Percentiles rank a stretch among this genome's conserved stretches.
Conservation (phyloP, 441 rosid genomes). For the Jatropha podagrica region DNA sequence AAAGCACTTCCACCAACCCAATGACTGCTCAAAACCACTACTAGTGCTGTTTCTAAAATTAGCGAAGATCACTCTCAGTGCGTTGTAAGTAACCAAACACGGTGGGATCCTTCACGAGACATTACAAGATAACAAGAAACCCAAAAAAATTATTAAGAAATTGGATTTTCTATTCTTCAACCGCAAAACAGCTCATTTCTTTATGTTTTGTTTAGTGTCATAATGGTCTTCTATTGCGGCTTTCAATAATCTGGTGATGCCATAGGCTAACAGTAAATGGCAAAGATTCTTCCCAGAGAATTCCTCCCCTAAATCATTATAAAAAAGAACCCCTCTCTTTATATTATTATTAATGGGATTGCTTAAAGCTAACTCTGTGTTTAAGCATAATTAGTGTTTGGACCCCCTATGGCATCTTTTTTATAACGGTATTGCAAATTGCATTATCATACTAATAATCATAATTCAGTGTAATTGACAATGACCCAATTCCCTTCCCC, state of each 20-base stretch:
- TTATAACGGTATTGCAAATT: neutral
- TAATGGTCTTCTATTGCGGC: neutral
- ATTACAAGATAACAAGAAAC: neutral
- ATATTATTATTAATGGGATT: neutral
- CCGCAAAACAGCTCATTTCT: neutral
- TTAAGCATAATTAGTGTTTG: neutral
- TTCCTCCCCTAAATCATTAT: neutral
- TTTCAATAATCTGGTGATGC: conserved; percentile 3
- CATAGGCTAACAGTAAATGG: neutral
- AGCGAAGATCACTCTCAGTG: conserved; percentile 3
- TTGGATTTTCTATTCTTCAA: conserved; percentile 11
- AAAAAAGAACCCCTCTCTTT: neutral
- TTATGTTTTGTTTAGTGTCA: neutral
- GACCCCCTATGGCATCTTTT: conserved; percentile 10
- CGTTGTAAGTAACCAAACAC: neutral
- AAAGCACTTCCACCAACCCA: too few relatives aligned
- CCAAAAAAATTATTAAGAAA: neutral
- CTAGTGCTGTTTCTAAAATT: neutral
- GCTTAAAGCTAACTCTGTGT: neutral
- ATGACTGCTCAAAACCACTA: neutral
- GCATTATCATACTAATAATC: neutral
- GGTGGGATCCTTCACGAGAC: neutral
- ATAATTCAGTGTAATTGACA: neutral
- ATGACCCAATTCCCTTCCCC: too few relatives aligned
- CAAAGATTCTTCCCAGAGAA: neutral